Evolutionary conservation across 345 rosid genomes (phyloP).

Genomic region (Citrus hindsii): DNA sequence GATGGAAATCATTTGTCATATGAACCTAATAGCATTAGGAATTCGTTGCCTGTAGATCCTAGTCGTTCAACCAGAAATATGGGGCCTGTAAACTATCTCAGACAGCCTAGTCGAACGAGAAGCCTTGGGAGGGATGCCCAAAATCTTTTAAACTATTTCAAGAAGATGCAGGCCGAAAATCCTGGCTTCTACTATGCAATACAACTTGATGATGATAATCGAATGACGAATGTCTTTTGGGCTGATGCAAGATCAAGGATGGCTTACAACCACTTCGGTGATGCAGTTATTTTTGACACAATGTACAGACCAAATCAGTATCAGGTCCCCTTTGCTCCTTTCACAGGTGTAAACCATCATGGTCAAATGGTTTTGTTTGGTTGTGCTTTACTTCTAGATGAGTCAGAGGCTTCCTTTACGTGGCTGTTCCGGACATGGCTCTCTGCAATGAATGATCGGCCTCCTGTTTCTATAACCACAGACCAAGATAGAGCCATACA

Average conservation of each 20-base stretch:
- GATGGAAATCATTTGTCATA: conserved; percentile 36
- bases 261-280: conserved; percentile 60
- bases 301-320: conserved; percentile 70
- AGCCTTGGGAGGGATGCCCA: conserved; percentile 63
- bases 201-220: conserved; percentile 60
- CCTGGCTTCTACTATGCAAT: conserved; percentile 68
- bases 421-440: conserved; percentile 64
- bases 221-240: conserved; percentile 72
- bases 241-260: conserved; percentile 70
- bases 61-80: conserved; percentile 30
- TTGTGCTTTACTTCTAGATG: conserved; percentile 66
- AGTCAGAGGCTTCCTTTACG: conserved; percentile 62
- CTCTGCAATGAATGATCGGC: conserved; percentile 52
- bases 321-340: conserved; percentile 68
- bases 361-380: conserved; percentile 67
- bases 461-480: conserved; percentile 60
- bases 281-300: conserved; percentile 62
- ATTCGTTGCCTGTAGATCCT: conserved; percentile 28
- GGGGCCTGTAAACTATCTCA: conserved; percentile 25
- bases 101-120: conserved; percentile 39
- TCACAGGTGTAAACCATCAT: conserved; percentile 65
- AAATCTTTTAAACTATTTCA: conserved; percentile 55
- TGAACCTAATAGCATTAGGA: conserved; percentile 32
- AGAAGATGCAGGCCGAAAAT: conserved; percentile 63
- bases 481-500: conserved; percentile 76